Base-by-base conservation (phyloP, 2,329 filamentous ascomycete species). In the Fusarium compactum region DNA sequence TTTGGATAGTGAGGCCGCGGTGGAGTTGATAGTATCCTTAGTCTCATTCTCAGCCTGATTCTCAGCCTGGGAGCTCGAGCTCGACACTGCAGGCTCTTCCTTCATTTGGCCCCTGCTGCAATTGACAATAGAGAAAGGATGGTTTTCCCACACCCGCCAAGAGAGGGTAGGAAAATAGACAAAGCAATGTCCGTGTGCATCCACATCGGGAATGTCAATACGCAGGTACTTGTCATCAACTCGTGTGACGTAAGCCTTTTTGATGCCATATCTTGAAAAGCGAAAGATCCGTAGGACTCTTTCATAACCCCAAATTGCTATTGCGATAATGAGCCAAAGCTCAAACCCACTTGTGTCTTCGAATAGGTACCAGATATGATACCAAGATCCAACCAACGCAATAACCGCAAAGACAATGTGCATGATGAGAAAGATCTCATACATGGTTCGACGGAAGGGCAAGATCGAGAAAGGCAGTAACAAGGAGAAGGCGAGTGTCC, bases 361-460 rank as follows among this genome's bases (percentile, higher is more conserved):
- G 64, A 81, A 84, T 0, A 77, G 70, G 11, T 75, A 58, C 7
- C 74, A 62, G 48, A 85, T 79, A 56, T 86, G 84, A 44, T 81
- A 82, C 75, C 79, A 85, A 38, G 78, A 79, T 4, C 80, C 83
- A 2, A 82, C 78, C 4, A 87, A 50, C 11, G 80, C 73, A 3
- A 86, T 57, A 6, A 83, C 73, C 0, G 83, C 76, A 0, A 85
- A 50, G 5, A 78, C 52, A 25, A 86, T 80, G 46, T 86, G 85
- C 11, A 74, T 65, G 8, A 80, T 67, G 0, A 86, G 76, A 66
- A 87, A 86, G 0, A 83, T 30, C 70, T 85, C 83, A 68, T 83
- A 85, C 6, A 73, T 70, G 38, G 67, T 73, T 34, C 75, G 76
- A 14, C 84, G 79, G 20, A 85, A 46, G 3, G 77, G 77, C 15